Evolutionary conservation across 768 basidiomycete genomes (phyloP).

Genomic region (Suillus discolor): DNA sequence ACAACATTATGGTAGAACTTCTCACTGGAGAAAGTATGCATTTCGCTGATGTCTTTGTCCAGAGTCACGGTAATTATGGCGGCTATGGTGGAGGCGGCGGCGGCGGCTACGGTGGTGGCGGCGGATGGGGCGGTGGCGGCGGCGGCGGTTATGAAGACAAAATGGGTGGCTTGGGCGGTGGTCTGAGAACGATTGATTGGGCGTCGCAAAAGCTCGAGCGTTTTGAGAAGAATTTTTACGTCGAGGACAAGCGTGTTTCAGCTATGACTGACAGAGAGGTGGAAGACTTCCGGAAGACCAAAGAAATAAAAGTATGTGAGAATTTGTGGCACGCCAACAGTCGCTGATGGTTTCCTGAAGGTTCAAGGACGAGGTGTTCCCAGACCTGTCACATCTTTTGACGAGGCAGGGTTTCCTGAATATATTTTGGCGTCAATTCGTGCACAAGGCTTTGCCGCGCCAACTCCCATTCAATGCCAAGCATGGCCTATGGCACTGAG

Average conservation of each 20-base stretch:
- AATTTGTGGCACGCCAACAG: neutral
- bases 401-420: constrained; percentile 95
- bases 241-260: constrained; percentile 85
- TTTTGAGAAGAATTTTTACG: constrained; percentile 98
- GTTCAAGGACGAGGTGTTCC: constrained; percentile 89
- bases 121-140: constrained; percentile 37
- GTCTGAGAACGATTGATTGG: constrained; percentile 89
- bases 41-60: constrained; percentile 8
- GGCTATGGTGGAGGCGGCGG: constrained; percentile 37
- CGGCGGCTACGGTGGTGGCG: constrained; percentile 32
- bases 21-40: neutral
- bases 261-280: constrained; percentile 82
- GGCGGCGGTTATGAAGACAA: constrained; percentile 51
- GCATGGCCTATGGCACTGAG: constrained; percentile 99
- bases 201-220: constrained; percentile 64
- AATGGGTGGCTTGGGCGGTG: constrained; percentile 81
- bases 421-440: constrained; percentile 93
- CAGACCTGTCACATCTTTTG: constrained; percentile 87
- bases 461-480: constrained; percentile 97
- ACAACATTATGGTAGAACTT: constrained; percentile 7
- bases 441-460: constrained; percentile 88
- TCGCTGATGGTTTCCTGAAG: constrained; percentile 39
- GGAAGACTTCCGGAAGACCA: constrained; percentile 78
- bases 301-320: constrained; percentile 81
- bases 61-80: constrained; percentile 37